phyloP scores from a whole-genome alignment of 306 rosid genomes.

The Betula pendula region DNA sequence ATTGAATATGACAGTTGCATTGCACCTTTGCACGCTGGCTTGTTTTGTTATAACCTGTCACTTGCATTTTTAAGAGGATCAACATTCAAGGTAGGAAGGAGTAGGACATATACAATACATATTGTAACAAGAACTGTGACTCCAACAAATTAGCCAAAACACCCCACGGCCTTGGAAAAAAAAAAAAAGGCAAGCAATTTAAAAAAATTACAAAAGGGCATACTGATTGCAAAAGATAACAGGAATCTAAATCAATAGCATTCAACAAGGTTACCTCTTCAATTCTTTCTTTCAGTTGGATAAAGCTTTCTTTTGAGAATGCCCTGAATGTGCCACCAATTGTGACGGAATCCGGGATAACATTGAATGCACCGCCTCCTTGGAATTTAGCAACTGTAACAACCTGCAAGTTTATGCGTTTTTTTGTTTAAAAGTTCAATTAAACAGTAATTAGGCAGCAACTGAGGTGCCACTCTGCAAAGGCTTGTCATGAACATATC shows the following conservation, averaged over 20 bases:
- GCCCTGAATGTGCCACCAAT: slow-evolving; percentile 66
- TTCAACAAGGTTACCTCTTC: slow-evolving; percentile 33
- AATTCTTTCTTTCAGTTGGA: slow-evolving; percentile 45
- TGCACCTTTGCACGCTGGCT: slow-evolving; percentile 55
- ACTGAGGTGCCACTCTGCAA: neutral
- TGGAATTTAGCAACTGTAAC: slow-evolving; percentile 54
- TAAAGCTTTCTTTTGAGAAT: slow-evolving; percentile 39
- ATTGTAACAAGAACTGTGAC: neutral
- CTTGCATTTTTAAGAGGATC: neutral
- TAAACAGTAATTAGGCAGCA: neutral
- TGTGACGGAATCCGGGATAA: slow-evolving; percentile 60
- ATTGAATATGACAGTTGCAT: slow-evolving; percentile 42
- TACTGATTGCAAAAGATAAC: neutral
- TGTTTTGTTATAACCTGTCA: slow-evolving; percentile 47
- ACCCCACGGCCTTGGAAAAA: too few relatives aligned
- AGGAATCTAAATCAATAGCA: neutral
- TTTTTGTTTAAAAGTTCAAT: neutral
- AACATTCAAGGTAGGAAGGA: neutral
- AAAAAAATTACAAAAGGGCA: neutral
- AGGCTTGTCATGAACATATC: neutral
- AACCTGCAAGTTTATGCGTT: slow-evolving; percentile 36
- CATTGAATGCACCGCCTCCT: slow-evolving; percentile 65
- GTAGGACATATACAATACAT: too few relatives aligned
- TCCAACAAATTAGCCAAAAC: too few relatives aligned
- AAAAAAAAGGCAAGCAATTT: too few relatives aligned